Base-by-base conservation (phyloP, 805 yeast genomes). In the Kodamaea kaohsiungensis region DNA sequence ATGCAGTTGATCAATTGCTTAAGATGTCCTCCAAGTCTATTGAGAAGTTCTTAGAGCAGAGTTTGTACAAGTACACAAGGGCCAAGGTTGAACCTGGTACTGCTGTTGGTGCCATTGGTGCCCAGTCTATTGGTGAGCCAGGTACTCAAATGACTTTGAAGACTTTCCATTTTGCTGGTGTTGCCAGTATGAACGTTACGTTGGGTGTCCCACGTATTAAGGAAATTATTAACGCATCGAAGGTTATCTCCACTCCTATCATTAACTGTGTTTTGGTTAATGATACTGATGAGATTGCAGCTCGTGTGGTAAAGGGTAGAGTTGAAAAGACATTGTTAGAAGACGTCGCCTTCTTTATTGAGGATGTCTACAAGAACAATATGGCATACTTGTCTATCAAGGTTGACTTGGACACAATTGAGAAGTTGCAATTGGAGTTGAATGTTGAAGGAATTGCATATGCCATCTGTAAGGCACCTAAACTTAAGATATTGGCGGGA, bases 161-260 rank as follows among this genome's bases (percentile, higher is more conserved):
- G 68, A 83, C 87, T 62, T 93, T 93, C 90, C 99, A 95, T 80
- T 95, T 95, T 81, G 99, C 99, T 65, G 99, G 99, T 81, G 99
- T 95, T 54, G 98, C 99, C 37, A 89, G 97, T 47, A 95, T 93
- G 98, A 95, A 95, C 77, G 97, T 93, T 60, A 95, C 99, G 0
- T 82, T 95, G 62, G 99, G 99, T 83, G 99, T 95, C 51, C 99
- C 99, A 49, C 97, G 99, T 83, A 93, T 95, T 69, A 95, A 95
- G 75, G 99, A 95, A 78, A 95, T 95, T 70, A 95, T 95, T 70
- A 95, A 95, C 70, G 99, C 99, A 2, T 89, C 98, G 16, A 95
- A 95, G 70, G 83, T 85, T 16, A 95, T 95, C 63, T 90, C 97
- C 6, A 95, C 99, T 7, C 99, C 99, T 1, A 95, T 95, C 67